Evolutionary conservation across 139 green algal species (phyloP).

Genomic region (Chlamydomonas eustigma): DNA sequence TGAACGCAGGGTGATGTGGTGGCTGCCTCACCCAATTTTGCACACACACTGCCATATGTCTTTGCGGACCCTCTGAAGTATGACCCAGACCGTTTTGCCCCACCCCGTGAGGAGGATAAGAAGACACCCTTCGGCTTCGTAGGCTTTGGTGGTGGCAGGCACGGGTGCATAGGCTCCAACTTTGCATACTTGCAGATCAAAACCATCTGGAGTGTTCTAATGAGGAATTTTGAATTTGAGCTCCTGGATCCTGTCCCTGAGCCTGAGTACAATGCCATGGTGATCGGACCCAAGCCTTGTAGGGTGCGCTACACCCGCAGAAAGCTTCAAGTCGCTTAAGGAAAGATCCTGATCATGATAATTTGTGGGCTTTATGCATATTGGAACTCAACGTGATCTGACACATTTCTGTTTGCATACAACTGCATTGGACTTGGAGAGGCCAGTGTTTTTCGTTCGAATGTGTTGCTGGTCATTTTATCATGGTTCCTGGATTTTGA

Average conservation of each 20-base stretch:
- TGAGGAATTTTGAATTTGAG: slow-evolving; percentile 98
- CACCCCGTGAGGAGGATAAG: slow-evolving; percentile 69
- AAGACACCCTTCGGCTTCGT: slow-evolving; percentile 78
- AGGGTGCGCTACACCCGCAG: slow-evolving; percentile 81
- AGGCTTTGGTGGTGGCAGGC: slow-evolving; percentile 92
- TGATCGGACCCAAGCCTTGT: slow-evolving; percentile 86
- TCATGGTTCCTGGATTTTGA: too few species aligned
- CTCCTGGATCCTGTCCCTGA: slow-evolving; percentile 79
- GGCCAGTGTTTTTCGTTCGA: too few species aligned
- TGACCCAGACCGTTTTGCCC: slow-evolving; percentile 77
- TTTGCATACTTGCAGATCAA: slow-evolving; percentile 98
- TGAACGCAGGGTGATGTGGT: slow-evolving; percentile 79
- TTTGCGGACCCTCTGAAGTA: slow-evolving; percentile 77
- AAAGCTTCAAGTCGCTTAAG: too few species aligned
- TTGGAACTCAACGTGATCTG: too few species aligned
- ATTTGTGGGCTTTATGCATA: too few species aligned
- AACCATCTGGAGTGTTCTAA: slow-evolving; percentile 87
- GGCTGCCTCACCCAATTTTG: slow-evolving; percentile 82
- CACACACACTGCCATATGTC: slow-evolving; percentile 72
- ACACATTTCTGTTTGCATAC: too few species aligned
- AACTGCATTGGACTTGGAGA: too few species aligned
- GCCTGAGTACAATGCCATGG: slow-evolving; percentile 91
- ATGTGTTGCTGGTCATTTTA: too few species aligned
- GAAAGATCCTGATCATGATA: too few species aligned
- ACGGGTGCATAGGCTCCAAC: slow-evolving; percentile 96